Conservation (phyloP, 441 rosid genomes). For the Pelargonium fulgidum region DNA sequence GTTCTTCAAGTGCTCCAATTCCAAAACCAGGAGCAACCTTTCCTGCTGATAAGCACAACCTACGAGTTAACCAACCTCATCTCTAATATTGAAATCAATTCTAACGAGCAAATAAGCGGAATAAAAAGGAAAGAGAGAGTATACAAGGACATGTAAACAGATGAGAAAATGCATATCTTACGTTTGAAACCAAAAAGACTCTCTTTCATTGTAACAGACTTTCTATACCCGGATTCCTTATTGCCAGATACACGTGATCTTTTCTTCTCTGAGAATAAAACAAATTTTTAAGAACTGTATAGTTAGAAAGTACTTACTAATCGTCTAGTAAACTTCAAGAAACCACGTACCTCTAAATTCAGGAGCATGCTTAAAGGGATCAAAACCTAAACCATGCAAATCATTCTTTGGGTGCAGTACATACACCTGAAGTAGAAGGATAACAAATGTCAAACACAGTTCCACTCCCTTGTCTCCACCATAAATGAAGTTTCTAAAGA, state of each 20-base stretch:
- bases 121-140: slow-evolving; percentile 3
- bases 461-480: not conserved
- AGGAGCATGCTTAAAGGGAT: slow-evolving; percentile 95
- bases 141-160: slow-evolving; percentile 6
- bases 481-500: not conserved
- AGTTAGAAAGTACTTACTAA: slow-evolving; percentile 11
- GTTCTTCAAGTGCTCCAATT: slow-evolving; percentile 97
- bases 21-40: slow-evolving; percentile 93
- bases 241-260: slow-evolving; percentile 47
- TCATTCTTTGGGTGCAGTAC: slow-evolving; percentile 83
- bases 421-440: slow-evolving; percentile 45
- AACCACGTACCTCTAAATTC: slow-evolving; percentile 75
- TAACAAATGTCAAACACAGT: not conserved
- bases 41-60: slow-evolving; percentile 65
- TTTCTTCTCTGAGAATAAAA: slow-evolving; percentile 56
- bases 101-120: slow-evolving; percentile 8
- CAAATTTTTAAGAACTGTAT: slow-evolving; percentile 20
- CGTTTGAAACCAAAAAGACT: slow-evolving; percentile 71
- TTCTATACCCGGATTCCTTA: slow-evolving; percentile 39
- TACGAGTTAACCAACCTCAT: slow-evolving; percentile 28
- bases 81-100: slow-evolving; percentile 9
- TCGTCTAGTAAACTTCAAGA: slow-evolving; percentile 22
- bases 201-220: slow-evolving; percentile 50
- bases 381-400: slow-evolving; percentile 78
- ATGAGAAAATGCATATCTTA: slow-evolving; percentile 33